phyloP scores from a whole-genome alignment of 169 alveolate species.

The Eimeria necatrix region DNA sequence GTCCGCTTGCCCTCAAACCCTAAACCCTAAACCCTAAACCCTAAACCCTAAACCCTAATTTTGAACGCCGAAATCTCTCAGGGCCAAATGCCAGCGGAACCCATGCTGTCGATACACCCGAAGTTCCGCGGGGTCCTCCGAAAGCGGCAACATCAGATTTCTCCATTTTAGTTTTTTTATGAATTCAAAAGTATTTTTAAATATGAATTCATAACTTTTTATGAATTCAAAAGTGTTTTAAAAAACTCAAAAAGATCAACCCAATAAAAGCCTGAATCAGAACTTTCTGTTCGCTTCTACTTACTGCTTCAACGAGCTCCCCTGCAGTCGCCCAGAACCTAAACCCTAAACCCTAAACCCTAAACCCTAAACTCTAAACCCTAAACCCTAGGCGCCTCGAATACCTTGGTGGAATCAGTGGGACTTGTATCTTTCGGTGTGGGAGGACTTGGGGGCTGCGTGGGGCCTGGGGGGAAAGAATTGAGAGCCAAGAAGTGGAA shows the following conservation, averaged over 20 bases:
- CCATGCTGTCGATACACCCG: not conserved
- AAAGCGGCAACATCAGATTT: not conserved
- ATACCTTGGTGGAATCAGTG: no score
- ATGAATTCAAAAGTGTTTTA: not conserved
- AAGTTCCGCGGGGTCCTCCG: not conserved
- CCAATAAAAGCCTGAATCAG: no score
- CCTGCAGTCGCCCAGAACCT: no score
- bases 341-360: not conserved
- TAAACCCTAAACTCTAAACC: not conserved
- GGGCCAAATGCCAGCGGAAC: constrained; percentile 59
- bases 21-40: not conserved
- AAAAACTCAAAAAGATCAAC: not conserved
- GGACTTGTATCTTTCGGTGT: no score
- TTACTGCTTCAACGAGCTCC: no score
- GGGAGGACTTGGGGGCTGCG: not conserved
- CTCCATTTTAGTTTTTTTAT: not conserved
- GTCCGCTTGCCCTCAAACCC: not conserved
- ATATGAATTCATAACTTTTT: no score
- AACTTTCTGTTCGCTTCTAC: no score
- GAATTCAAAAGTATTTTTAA: no score
- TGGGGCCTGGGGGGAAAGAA: not conserved
- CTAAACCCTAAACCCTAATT: not conserved
- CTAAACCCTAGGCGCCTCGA: no score
- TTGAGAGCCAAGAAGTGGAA: not conserved
- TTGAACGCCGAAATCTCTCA: not conserved